A percentile compares a stretch with the other conserved stretches of the same genome.
These are phyloP conservation scores for Ottelia alismoides DNA, from an alignment of 106 monocot species.

Conservation along the genomic window DNA sequence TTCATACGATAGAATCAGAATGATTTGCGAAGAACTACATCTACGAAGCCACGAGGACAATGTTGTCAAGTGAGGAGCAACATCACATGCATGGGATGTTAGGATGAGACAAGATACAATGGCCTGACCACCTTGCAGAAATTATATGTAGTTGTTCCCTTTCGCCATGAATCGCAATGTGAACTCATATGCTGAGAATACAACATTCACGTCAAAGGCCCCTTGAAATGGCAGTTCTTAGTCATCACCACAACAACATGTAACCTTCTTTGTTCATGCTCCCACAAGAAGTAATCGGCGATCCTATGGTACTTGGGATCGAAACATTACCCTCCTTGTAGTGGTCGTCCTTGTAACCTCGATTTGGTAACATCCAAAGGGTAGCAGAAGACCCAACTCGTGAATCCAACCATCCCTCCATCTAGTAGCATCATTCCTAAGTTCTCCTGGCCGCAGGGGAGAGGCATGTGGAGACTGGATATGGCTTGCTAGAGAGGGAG, in stretches of 20 bases:
- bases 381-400: conserved; percentile 85
- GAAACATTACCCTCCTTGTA: no score
- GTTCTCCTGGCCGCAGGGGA: conserved; percentile 52
- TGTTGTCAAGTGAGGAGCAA: no score
- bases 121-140: no score
- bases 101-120: no score
- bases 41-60: no score
- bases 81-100: no score
- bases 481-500: no score
- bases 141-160: no score
- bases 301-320: conserved; percentile 37
- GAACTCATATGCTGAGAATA: conserved; percentile 63
- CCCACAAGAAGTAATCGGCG: conserved; percentile 34
- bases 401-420: conserved; percentile 75
- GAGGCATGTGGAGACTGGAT: no score
- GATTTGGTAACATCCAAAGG: conserved; percentile 86
- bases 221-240: conserved; percentile 52
- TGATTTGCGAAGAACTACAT: no score
- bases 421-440: conserved; percentile 63
- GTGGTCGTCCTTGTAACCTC: conserved; percentile 59
- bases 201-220: conserved; percentile 64
- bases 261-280: conserved; percentile 53
- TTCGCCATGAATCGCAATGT: conserved; percentile 39
- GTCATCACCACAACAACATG: conserved; percentile 43
- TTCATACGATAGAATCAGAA: no score